Base-by-base conservation (phyloP, 305 asterid genomes). In the Fraxinus sp. region DNA sequence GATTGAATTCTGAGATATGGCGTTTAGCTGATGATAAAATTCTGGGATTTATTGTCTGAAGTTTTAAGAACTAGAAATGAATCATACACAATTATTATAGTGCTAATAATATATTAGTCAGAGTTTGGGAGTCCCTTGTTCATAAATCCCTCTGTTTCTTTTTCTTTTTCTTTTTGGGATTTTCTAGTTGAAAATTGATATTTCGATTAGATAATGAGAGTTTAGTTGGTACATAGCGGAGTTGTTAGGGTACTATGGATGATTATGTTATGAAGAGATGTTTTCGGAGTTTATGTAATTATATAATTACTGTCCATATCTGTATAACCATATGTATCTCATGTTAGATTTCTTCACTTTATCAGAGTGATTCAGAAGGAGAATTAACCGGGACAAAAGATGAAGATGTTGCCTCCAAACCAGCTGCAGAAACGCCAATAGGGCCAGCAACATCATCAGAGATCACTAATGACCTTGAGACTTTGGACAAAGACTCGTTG, bases 341-440 rank as follows among this genome's bases (percentile, higher is more conserved):
- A 79, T 68, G 5, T 68, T 37, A 32, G 71, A 46, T 59, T 83
- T 9, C 72, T 8, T 75, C 79, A 36, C 36, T 11, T 24, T 85
- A 55, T 62, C 83, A 92, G 97, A 89, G 85, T 3, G 83, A 49
- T 28, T 90, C 92, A 32, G 83, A 71, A 83, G 89, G 78, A 41
- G 89, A 80, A 75, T 7, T 70, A 32, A 43, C 83, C 14, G 35
- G 78, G 33, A 46, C 79, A 75, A 81, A 78, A 43, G 78, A 73
- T 6, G 91, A 86, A 3, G 55, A 78, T 75, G 90, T 83, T 18
- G 33, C 85, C n/a, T 55, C 49, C 16, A 57, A 82, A 76, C 83
- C 81, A 4, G 41, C 85, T 18, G 89, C 79, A 39, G 88, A 86
- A 55, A 85, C 86, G 32, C 77, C 72, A 3, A 41, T 76, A 1